Percentiles rank a stretch among this genome's conserved stretches.
Conservation (phyloP, 208 protist species). For the Trypanosoma conorhini region DNA sequence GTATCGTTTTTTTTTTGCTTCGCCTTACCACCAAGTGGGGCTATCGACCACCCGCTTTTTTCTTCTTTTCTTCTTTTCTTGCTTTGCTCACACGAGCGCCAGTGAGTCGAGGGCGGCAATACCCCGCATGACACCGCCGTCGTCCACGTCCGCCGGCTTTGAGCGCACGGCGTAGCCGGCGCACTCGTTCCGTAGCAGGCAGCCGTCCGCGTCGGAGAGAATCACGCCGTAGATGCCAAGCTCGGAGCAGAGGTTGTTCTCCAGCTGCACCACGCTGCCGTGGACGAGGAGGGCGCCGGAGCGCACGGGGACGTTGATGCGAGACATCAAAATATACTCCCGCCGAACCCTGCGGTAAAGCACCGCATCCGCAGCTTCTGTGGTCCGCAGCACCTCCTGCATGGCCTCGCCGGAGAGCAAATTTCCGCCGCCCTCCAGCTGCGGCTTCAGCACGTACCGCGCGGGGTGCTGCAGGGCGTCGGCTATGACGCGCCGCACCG, state of each 20-base stretch:
- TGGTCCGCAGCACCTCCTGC: slow-evolving; percentile 43
- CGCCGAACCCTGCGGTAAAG: slow-evolving; percentile 51
- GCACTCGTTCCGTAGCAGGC: slow-evolving; percentile 41
- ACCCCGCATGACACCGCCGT: slow-evolving; percentile 95
- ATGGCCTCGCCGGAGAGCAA: slow-evolving; percentile 84
- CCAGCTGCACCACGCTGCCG: slow-evolving; percentile 48
- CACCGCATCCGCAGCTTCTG: slow-evolving; percentile 20
- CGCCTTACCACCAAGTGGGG: neutral
- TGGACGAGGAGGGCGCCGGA: slow-evolving; percentile 61
- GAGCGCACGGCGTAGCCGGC: slow-evolving; percentile 93
- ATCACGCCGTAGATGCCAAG: slow-evolving; percentile 88
- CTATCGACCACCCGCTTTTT: neutral
- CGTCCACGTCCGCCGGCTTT: slow-evolving; percentile 87
- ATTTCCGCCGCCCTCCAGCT: slow-evolving; percentile 96
- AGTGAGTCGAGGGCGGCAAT: slow-evolving; percentile 92
- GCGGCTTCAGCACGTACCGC: slow-evolving; percentile 95
- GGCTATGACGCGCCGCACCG: slow-evolving; percentile 57
- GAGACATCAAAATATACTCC: slow-evolving; percentile 93
- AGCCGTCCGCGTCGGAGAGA: slow-evolving; percentile 39
- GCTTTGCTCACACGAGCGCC: slow-evolving; percentile 10
- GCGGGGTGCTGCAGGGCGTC: slow-evolving; percentile 66
- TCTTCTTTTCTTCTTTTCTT: slow-evolving; percentile 18
- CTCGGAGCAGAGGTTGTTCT: slow-evolving; percentile 79
- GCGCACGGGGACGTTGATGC: slow-evolving; percentile 65
- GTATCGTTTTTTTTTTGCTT: neutral